Evolutionary conservation across 2,329 filamentous ascomycete genomes (phyloP).

Genomic region (Penicillium sclerotigenum): DNA sequence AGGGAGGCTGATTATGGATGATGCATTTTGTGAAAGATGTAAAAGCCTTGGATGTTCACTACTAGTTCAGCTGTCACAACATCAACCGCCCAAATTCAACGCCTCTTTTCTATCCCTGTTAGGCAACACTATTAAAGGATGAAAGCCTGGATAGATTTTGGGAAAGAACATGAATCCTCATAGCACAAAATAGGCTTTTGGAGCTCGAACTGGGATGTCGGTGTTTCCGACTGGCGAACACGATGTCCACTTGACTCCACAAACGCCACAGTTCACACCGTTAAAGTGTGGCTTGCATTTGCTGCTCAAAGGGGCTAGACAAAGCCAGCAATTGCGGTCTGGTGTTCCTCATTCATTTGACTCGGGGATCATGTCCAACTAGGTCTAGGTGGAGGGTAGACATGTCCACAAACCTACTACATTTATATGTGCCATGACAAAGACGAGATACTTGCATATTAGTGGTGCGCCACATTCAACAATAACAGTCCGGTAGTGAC

Average conservation of each 20-base stretch:
- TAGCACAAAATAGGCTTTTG: neutral
- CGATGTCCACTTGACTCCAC: constrained; percentile 6
- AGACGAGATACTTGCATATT: constrained; percentile 3
- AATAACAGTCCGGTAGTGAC: neutral
- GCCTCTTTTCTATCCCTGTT: neutral
- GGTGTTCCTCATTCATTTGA: constrained; percentile 4
- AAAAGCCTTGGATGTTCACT: too few species aligned
- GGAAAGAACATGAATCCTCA: neutral
- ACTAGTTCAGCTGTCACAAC: constrained; percentile 3
- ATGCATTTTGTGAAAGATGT: constrained; percentile 5
- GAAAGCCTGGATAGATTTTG: neutral
- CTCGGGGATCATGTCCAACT: neutral
- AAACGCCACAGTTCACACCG: constrained; percentile 21
- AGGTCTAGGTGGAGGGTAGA: neutral
- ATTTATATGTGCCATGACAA: neutral
- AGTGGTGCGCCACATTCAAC: constrained; percentile 1
- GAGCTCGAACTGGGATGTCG: constrained; percentile 2
- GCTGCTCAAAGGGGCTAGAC: neutral
- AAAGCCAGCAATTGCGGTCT: constrained; percentile 16
- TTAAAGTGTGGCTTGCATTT: constrained; percentile 22
- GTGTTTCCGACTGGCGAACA: constrained; percentile 16
- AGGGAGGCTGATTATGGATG: constrained; percentile 18
- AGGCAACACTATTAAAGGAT: neutral
- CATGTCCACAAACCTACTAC: neutral
- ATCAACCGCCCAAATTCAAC: neutral